These are phyloP conservation scores for Heterobasidion irregulare DNA, from an alignment of 1,284 basidiomycete species.

Conservation along the genomic window DNA sequence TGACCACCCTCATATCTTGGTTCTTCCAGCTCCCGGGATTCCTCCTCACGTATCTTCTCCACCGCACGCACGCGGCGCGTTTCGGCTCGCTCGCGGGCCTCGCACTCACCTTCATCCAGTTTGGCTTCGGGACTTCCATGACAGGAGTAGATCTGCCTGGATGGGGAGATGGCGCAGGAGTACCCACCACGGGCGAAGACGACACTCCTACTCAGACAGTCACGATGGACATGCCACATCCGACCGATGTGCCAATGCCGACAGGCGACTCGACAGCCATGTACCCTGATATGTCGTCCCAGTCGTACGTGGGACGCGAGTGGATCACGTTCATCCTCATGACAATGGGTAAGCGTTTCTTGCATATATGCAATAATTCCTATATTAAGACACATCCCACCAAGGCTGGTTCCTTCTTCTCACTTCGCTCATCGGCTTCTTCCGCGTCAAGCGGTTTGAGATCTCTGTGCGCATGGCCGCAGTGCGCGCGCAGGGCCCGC, in stretches of 20 bases:
- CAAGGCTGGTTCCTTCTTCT: conserved; percentile 85
- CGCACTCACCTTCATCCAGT: conserved; percentile 91
- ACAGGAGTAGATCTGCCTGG: conserved; percentile 4
- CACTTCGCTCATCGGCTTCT: conserved; percentile 73
- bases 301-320: conserved; percentile 30
- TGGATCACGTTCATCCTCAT: conserved; percentile 90
- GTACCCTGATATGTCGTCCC: conserved; percentile 14
- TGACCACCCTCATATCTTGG: conserved; percentile 83
- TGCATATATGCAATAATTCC: conserved; percentile 1
- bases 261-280: not conserved
- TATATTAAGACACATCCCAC: not conserved
- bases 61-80: conserved; percentile 93
- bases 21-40: conserved; percentile 98
- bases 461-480: conserved; percentile 33
- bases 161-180: not conserved
- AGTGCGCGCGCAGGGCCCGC: conserved; percentile 5
- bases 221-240: not conserved
- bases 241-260: conserved; percentile 10
- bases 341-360: conserved; percentile 56
- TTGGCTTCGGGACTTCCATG: conserved; percentile 57
- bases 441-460: conserved; percentile 81
- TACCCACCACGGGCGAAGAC: not conserved
- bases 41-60: conserved; percentile 87
- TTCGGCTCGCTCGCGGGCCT: conserved; percentile 92
- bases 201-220: not conserved